Conservation (phyloP, 2,329 filamentous ascomycete species). For the Phoma sp. region DNA sequence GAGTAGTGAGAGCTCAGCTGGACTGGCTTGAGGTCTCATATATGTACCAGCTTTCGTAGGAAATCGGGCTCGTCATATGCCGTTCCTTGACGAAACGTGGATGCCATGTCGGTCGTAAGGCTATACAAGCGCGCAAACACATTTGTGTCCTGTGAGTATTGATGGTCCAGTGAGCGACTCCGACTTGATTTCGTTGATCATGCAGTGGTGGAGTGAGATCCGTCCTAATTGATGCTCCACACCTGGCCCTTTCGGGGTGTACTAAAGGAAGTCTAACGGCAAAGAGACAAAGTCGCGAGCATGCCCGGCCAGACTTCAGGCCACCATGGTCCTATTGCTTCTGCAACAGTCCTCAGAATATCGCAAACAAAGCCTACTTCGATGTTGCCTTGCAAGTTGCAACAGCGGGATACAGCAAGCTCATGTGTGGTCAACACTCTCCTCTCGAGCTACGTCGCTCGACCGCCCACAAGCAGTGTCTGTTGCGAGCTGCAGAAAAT, state of each 20-base stretch:
- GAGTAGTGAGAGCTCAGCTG: not conserved
- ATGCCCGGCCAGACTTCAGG: slow-evolving; percentile 9
- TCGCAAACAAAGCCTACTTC: slow-evolving; percentile 6
- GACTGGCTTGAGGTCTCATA: not conserved
- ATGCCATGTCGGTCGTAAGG: not conserved
- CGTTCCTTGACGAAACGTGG: slow-evolving; percentile 1
- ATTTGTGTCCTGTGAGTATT: not conserved
- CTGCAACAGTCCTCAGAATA: not conserved
- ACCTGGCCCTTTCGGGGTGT: slow-evolving; percentile 1
- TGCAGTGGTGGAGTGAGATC: slow-evolving; percentile 16
- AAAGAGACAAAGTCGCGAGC: slow-evolving; percentile 11
- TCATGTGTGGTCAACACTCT: not conserved
- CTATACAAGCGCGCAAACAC: not conserved
- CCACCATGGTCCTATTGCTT: not conserved
- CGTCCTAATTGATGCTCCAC: slow-evolving; percentile 11
- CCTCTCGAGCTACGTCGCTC: not conserved
- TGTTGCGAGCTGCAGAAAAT: not conserved
- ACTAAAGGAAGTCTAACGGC: slow-evolving; percentile 5
- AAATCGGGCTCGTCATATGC: not conserved
- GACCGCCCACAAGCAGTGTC: not conserved
- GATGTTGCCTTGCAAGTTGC: slow-evolving; percentile 7
- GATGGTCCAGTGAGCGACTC: not conserved
- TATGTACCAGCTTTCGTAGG: not conserved
- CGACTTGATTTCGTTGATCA: slow-evolving; percentile 9
- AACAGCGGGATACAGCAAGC: no score